A percentile compares a stretch with the other conserved stretches of the same genome.
Evolutionary conservation across 148 eudicot species (phyloP).

Genomic region (Tetragonia tetragonoides): DNA sequence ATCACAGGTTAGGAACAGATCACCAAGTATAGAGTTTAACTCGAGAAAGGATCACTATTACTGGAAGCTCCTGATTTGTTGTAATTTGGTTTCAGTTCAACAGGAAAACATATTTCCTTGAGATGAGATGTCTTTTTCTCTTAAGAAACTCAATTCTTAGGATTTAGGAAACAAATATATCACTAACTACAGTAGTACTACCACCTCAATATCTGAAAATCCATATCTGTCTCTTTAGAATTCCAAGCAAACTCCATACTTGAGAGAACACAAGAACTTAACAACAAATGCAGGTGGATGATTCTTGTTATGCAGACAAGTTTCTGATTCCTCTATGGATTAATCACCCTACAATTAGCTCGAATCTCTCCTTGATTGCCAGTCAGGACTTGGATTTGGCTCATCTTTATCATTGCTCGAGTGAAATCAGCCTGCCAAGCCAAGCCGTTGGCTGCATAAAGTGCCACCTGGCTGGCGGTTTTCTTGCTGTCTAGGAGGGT

Average conservation of each 20-base stretch:
- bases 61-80: too few relatives aligned
- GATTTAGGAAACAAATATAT: too few relatives aligned
- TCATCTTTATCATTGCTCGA: slow-evolving; percentile 25
- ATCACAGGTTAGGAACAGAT: too few relatives aligned
- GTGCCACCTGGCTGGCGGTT: slow-evolving; percentile 14
- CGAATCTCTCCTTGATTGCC: slow-evolving; percentile 26
- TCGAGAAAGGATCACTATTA: neutral
- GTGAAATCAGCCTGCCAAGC: slow-evolving; percentile 24
- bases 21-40: neutral
- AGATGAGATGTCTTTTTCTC: too few relatives aligned
- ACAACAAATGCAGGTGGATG: neutral
- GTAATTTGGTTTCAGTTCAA: too few relatives aligned
- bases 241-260: neutral
- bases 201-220: too few relatives aligned
- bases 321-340: slow-evolving; percentile 1
- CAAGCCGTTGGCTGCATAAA: slow-evolving; percentile 13
- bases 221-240: too few relatives aligned
- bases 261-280: too few relatives aligned
- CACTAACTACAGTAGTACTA: too few relatives aligned
- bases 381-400: slow-evolving; percentile 30
- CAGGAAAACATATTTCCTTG: too few relatives aligned
- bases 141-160: too few relatives aligned
- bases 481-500: slow-evolving; percentile 17
- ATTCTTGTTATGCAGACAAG: neutral
- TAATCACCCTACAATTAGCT: slow-evolving; percentile 25